Base-by-base conservation (phyloP, 352 stramenopile species). In the Pelagophyceae sp. region DNA sequence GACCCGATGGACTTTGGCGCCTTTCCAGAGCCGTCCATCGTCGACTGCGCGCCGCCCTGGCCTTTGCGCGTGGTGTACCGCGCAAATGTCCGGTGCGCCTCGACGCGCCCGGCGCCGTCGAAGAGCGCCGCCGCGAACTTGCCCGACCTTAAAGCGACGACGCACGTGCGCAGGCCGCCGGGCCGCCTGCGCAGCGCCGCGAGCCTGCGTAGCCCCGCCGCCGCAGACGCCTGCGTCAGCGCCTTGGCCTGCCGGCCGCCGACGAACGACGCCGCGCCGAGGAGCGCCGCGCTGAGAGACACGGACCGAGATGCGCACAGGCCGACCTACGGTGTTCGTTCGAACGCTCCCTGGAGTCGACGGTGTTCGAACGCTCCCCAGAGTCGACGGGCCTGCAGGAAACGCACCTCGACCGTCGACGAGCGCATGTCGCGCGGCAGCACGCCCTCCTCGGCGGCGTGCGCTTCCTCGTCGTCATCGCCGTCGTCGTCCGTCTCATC, bases 31-130 rank as follows among this genome's bases (percentile, higher is more conserved):
- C 19, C 33, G 67, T 74, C 67, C 67, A 74, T 32, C 17, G 38
- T 31, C 20, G 35, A 6, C 67, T 74, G 67, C 2, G 67, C 67
- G 33, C 67, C 67, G 23, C 67, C 67, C 67, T 74, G 67, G 35
- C 67, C 67, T 3, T 31, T 17, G 20, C 67, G 67, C 35, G 37
- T 58, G 35, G 67, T 74, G 67, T 74, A 74, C 5, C 67, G 67
- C 33, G 67, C 25, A 37, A 74, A 58, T 11, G 5, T 37, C 20
- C n/a, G 63, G 35, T 74, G 33, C 5, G 5, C 17, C 35, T 17
- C 1, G 17, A 54, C 11, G 35, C 33, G 33, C 15, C n/a, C 31
- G 38, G 6, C 35, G 35, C 33, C 33, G 20, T n/a, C 35, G 67
- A 74, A 74, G 35, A 74, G 1, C 1, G 2, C 2, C 1, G 15